Evolutionary conservation across 495 filamentous ascomycete genomes (phyloP), one percentile per base, ranked within the genome.

Genomic region (Talaromyces nanjingensis): DNA sequence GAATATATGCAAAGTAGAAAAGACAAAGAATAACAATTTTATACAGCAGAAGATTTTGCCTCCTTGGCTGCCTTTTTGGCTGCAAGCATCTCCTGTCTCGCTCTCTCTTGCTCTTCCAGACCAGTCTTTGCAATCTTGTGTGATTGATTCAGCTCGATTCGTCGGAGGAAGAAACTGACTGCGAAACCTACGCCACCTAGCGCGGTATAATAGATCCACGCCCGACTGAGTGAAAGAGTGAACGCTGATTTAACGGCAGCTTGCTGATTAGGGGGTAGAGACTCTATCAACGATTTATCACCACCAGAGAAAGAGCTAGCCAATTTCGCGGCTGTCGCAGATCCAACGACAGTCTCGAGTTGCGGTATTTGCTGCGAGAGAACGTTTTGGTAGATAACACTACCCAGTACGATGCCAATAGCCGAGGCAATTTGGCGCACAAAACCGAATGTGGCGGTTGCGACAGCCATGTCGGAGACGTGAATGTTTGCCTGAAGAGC

Each of bases 151-250:
- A 91, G 73, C 65, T 72, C 81, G 47, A 77, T 76, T 24, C 80
- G 82, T 0, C 76, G 74, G 22, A 91, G 78, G 16, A 86, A 79
- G 6, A 84, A 70, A 37, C 81, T 83, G 1, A 84, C 62, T 4
- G 86, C 24, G 18, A 90, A 70, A 0, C 84, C 87, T 0, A 85
- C 39, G 0, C 69, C 84, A 6, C 81, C 75, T 11, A 89, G 74
- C 4, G 72, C 79, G 0, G 83, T 80, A 58, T 87, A 91, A 66
- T 77, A 77, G 63, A 90, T 89, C 81, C 85, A 92, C 84, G 91
- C 89, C 39, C 80, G 84, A 57, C 74, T 79, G 62, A 91, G 67
- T 27, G 81, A 78, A 42, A 82, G 77, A 53, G 78, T 84, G 62
- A 85, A 90, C 0, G 84, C 84, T 0, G 66, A 64, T 4, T 81